Evolutionary conservation across 306 rosid genomes (phyloP).

Genomic region (Prunus campanulata): DNA sequence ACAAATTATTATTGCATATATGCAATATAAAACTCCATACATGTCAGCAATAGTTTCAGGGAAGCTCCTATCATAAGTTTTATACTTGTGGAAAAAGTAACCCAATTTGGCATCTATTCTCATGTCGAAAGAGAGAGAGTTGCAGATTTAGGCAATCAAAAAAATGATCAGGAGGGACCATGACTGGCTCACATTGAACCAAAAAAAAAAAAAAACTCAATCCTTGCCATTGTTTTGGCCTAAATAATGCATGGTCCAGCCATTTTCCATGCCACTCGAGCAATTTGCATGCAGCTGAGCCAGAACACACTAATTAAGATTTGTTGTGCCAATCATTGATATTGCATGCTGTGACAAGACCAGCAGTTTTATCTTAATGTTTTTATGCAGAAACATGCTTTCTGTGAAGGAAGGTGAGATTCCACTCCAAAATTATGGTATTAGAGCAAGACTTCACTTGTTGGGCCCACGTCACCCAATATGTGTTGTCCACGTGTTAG

Average conservation of each 20-base stretch:
- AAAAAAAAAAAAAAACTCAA: no score
- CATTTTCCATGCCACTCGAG: neutral
- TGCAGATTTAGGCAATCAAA: conserved; percentile 10
- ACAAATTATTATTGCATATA: neutral
- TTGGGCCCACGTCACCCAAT: no score
- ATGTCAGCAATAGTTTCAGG: neutral
- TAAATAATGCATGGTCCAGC: neutral
- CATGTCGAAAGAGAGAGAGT: conserved; percentile 3
- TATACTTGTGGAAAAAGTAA: conserved; percentile 1
- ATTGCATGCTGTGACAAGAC: neutral
- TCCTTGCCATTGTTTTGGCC: conserved; percentile 5
- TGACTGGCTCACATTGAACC: neutral
- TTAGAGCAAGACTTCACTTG: no score
- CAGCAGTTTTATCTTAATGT: no score
- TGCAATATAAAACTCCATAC: neutral
- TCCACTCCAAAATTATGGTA: no score
- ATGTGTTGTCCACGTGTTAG: no score
- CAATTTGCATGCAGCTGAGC: conserved; percentile 10
- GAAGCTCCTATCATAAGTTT: conserved; percentile 4
- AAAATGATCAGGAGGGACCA: neutral
- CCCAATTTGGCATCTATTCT: conserved; percentile 25
- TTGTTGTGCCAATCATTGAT: conserved; percentile 1
- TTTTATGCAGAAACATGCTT: no score
- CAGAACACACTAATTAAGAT: neutral
- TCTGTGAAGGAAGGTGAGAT: no score